A percentile compares a stretch with the other conserved stretches of the same genome.
These are phyloP conservation scores for Trypanosoma congolense DNA, from an alignment of 208 protist species.

Conservation along the genomic window DNA sequence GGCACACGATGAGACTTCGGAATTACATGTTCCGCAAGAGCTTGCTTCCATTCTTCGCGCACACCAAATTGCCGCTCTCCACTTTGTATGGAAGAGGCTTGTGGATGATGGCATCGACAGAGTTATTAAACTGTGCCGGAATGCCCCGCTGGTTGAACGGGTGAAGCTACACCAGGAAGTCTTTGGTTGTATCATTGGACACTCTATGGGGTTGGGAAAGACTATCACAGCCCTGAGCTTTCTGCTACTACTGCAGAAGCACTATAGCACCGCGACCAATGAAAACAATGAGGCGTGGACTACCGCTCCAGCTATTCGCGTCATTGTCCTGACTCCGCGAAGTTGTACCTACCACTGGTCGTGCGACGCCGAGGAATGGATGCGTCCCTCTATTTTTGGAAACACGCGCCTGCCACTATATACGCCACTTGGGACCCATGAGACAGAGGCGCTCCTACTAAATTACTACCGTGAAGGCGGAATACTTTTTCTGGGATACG, in stretches of 20 bases:
- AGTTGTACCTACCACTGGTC: conserved; percentile 76
- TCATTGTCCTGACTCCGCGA: conserved; percentile 67
- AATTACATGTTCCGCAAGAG: conserved; percentile 28
- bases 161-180: conserved; percentile 47
- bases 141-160: conserved; percentile 37
- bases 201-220: conserved; percentile 89
- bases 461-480: conserved; percentile 61
- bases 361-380: conserved; percentile 49
- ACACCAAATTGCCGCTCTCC: conserved; percentile 66
- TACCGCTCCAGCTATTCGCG: conserved; percentile 37
- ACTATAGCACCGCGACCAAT: conserved; percentile 15
- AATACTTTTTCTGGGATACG: conserved; percentile 77
- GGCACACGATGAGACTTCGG: conserved; percentile 14
- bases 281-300: neutral
- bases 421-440: conserved; percentile 35
- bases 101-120: conserved; percentile 58
- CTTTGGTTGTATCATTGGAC: conserved; percentile 71
- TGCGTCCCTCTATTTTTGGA: conserved; percentile 41
- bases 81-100: conserved; percentile 72
- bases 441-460: conserved; percentile 20
- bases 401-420: conserved; percentile 29
- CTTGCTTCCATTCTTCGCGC: conserved; percentile 36
- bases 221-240: conserved; percentile 76
- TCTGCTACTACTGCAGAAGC: conserved; percentile 58
- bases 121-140: conserved; percentile 28